Evolutionary conservation across 352 stramenopile species (phyloP).

Genomic region (Pythium myriotylum): DNA sequence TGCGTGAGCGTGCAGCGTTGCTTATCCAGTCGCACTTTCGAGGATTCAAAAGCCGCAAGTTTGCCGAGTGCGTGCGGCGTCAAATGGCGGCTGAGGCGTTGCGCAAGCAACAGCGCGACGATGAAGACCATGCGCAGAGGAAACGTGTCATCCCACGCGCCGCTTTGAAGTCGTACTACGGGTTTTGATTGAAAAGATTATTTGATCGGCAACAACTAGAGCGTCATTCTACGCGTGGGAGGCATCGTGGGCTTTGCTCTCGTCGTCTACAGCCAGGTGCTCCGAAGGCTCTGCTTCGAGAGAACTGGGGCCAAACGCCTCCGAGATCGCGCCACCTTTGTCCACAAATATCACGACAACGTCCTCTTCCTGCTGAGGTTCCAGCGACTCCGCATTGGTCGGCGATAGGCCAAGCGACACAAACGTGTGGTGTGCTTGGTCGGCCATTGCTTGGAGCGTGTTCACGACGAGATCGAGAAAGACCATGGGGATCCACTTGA

Average conservation of each 20-base stretch:
- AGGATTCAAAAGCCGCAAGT: constrained; percentile 39
- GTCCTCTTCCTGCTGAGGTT: neutral
- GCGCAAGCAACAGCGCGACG: constrained; percentile 10
- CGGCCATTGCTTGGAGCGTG: neutral
- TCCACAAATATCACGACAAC: constrained; percentile 3
- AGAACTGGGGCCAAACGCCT: neutral
- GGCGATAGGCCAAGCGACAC: neutral
- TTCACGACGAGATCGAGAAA: constrained; percentile 3
- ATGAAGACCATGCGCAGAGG: constrained; percentile 26
- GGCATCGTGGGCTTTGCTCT: too few species aligned
- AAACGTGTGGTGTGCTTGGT: neutral
- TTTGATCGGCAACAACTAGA: neutral
- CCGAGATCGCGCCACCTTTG: constrained; percentile 1
- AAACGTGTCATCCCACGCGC: constrained; percentile 34
- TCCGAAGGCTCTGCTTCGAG: too few species aligned
- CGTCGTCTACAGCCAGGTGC: too few species aligned
- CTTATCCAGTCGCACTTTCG: constrained; percentile 52
- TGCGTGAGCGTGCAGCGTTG: constrained; percentile 40
- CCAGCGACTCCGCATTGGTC: neutral
- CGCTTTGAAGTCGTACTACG: constrained; percentile 42
- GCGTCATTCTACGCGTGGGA: neutral
- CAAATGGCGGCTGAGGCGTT: constrained; percentile 30
- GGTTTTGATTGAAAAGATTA: constrained; percentile 35
- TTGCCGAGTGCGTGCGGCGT: constrained; percentile 42
- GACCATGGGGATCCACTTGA: neutral